A percentile compares a stretch with the other conserved stretches of the same genome.
These are phyloP conservation scores for Purpureocillium lavendulum DNA, from an alignment of 2,329 filamentous ascomycete species.

Conservation along the genomic window DNA sequence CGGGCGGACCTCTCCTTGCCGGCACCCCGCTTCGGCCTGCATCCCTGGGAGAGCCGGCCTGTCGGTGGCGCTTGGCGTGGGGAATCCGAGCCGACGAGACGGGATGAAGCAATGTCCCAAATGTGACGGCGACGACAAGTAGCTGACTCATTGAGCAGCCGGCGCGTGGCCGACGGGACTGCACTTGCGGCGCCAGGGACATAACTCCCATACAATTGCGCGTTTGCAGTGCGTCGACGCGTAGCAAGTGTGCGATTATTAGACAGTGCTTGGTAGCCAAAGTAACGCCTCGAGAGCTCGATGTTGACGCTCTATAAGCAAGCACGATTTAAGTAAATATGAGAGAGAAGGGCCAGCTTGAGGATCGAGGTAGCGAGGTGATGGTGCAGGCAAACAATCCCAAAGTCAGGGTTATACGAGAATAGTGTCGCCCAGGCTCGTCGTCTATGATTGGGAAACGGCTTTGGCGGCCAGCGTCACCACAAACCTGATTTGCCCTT, in stretches of 20 bases:
- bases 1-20: constrained; percentile 21
- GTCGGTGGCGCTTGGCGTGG: constrained; percentile 13
- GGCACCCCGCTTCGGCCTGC: constrained; percentile 12
- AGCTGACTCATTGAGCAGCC: constrained; percentile 12
- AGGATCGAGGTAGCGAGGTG: too few relatives aligned
- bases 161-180: background rate
- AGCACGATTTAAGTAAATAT: too few relatives aligned
- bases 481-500: background rate
- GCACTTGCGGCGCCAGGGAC: background rate
- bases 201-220: background rate
- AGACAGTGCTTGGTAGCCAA: too few relatives aligned
- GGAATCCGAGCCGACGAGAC: constrained; percentile 8
- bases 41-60: constrained; percentile 16
- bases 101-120: constrained; percentile 11
- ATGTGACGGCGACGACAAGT: constrained; percentile 12
- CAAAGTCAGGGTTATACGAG: too few relatives aligned
- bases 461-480: background rate
- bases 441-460: background rate
- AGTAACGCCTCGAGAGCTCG: too few relatives aligned
- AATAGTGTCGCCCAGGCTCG: too few relatives aligned
- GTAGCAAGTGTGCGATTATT: too few relatives aligned
- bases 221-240: too few relatives aligned
- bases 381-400: too few relatives aligned
- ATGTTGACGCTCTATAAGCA: too few relatives aligned
- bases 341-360: too few relatives aligned